Evolutionary conservation across 495 filamentous ascomycete genomes (phyloP), one percentile per base, ranked within the genome.

Genomic region (Penicillium roqueforti): DNA sequence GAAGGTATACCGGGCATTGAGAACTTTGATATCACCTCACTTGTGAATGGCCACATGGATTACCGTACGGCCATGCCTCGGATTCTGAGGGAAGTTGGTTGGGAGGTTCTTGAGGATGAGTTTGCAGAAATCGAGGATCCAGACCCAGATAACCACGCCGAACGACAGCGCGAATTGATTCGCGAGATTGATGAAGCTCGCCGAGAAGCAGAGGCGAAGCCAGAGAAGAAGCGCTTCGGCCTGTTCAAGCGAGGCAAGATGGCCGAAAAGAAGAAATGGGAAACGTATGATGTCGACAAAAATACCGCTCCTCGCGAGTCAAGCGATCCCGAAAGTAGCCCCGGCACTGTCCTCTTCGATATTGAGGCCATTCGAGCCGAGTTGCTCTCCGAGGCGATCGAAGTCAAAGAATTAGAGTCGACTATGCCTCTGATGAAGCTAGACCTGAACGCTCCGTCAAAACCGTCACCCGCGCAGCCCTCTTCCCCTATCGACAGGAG

Each of bases 121-220:
- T 99, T 99, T 65, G 83, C 85, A 1, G 93, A 99, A 68, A 97
- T 99, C 47, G 92, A 97, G 60, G 95, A 98, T 57, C 91, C 95
- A 2, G 93, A 99, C 62, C 93, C 93, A 3, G 95, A 97, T 4
- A 90, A 93, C 54, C 91, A 97, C 65, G 76, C 82, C 45, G 83
- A 91, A 67, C 79, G 91, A 25, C 93, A 99, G 71, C 79, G 88
- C 32, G 92, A 99, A 68, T 78, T 99, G 43, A 96, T 99, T 64
- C 89, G 85, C 57, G 93, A 99, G 69, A 92, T 99, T 32, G 93
- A 99, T 58, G 91, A 95, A 64, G 95, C 92, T 10, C 80, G 93
- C 18, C 92, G 87, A 58, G 86, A 91, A 60, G 78, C 93, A 7
- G 90, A 95, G 64, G 80, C 81, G 57, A 81, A 85, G 55, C 78